Evolutionary conservation across 1,284 basidiomycete species (phyloP).

Genomic region (Cutaneotrichosporon curvatum): DNA sequence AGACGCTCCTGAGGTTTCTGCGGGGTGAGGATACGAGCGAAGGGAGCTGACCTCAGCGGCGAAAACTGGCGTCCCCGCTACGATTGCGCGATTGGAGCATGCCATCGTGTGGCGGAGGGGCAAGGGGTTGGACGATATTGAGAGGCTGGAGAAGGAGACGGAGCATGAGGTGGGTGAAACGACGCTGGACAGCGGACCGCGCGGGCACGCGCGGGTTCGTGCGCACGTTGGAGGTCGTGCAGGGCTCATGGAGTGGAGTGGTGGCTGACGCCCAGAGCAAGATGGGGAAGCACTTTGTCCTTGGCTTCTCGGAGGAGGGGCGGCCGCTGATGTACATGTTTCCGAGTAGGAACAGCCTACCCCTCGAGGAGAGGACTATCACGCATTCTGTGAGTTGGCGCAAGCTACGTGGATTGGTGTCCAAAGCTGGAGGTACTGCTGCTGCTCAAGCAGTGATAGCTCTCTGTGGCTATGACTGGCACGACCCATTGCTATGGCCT

Average conservation of each 20-base stretch:
- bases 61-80: background rate
- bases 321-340: constrained; percentile 38
- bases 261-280: constrained; percentile 22
- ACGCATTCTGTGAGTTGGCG: constrained; percentile 4
- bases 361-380: constrained; percentile 21
- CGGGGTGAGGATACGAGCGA: too few relatives aligned
- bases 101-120: background rate
- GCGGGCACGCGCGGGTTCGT: too few relatives aligned
- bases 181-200: too few relatives aligned
- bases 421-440: too few relatives aligned
- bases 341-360: constrained; percentile 31
- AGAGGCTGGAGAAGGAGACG: constrained; percentile 24
- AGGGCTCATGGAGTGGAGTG: too few relatives aligned
- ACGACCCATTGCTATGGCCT: too few relatives aligned
- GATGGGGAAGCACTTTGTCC: constrained; percentile 34
- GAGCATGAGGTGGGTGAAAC: constrained; percentile 8
- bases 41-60: background rate
- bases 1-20: constrained; percentile 21
- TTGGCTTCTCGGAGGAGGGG: constrained; percentile 26
- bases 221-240: too few relatives aligned
- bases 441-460: background rate
- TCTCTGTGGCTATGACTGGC: constrained; percentile 8
- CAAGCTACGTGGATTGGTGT: background rate
- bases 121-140: constrained; percentile 23
- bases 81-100: background rate